Evolutionary conservation across 108 stramenopile species (phyloP).

Genomic region (Cyclotella distinguenda): DNA sequence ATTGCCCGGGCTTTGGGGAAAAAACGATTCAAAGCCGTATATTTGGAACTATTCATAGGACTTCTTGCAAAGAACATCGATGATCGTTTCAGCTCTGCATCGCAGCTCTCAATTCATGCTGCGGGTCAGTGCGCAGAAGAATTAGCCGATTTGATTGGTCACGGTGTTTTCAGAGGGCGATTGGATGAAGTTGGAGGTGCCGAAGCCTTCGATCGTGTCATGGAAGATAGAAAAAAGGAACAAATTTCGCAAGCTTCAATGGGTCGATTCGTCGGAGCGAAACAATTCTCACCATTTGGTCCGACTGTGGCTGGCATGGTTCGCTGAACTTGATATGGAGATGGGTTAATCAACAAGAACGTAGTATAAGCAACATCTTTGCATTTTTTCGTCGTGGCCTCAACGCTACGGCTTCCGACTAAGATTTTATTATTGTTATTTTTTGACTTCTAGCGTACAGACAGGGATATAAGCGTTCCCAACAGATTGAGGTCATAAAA

Average conservation of each 20-base stretch:
- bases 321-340: too few species aligned
- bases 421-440: too few species aligned
- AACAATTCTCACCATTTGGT: slow-evolving; percentile 13
- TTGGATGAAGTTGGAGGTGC: slow-evolving; percentile 67
- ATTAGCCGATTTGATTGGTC: slow-evolving; percentile 69
- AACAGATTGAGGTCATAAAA: too few species aligned
- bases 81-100: slow-evolving; percentile 53
- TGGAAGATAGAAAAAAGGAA: slow-evolving; percentile 60
- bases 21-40: slow-evolving; percentile 73
- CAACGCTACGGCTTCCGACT: too few species aligned
- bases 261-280: slow-evolving; percentile 12
- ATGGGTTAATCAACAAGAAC: too few species aligned
- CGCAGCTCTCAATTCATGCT: slow-evolving; percentile 80
- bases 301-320: slow-evolving; percentile 9
- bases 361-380: too few species aligned
- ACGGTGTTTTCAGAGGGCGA: slow-evolving; percentile 73
- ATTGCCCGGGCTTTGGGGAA: slow-evolving; percentile 81
- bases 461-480: too few species aligned
- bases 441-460: too few species aligned
- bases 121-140: slow-evolving; percentile 82
- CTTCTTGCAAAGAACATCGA: slow-evolving; percentile 71
- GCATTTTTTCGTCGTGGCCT: too few species aligned
- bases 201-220: slow-evolving; percentile 63
- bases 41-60: slow-evolving; percentile 79
- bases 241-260: slow-evolving; percentile 12